Percentiles rank a stretch among this genome's conserved stretches.
Conservation (phyloP, 805 yeast genomes). For the Starmerella asiatica region DNA sequence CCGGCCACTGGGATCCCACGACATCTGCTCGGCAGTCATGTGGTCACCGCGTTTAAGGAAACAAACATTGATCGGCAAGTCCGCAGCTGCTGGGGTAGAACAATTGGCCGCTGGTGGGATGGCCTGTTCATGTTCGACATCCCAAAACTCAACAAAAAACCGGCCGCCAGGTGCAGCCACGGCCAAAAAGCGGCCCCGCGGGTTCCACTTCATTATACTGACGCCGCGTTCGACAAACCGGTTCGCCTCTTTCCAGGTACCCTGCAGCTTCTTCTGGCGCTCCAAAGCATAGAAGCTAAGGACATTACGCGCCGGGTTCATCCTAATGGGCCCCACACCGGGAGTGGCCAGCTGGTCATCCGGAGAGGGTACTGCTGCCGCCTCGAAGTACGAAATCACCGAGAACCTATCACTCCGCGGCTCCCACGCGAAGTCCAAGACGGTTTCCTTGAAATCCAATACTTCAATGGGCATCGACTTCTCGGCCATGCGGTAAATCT, state of each 20-base stretch:
- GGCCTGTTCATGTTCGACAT: constrained; percentile 51
- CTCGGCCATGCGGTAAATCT: constrained; percentile 76
- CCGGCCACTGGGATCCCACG: constrained; percentile 96
- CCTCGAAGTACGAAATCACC: constrained; percentile 48
- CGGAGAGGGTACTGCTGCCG: constrained; percentile 24
- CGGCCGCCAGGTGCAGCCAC: constrained; percentile 34
- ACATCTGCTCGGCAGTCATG: constrained; percentile 65
- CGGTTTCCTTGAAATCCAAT: constrained; percentile 81
- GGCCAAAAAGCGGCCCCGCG: constrained; percentile 76
- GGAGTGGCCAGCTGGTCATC: constrained; percentile 1
- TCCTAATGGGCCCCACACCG: constrained; percentile 1
- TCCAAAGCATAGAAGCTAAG: constrained; percentile 78
- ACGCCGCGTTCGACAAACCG: constrained; percentile 46
- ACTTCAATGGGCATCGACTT: constrained; percentile 90
- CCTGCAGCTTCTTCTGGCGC: constrained; percentile 36
- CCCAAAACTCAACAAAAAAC: constrained; percentile 67
- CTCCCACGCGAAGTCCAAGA: constrained; percentile 88
- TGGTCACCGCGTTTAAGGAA: constrained; percentile 50
- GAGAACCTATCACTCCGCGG: constrained; percentile 82
- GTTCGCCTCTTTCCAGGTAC: constrained; percentile 50
- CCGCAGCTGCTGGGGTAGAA: constrained; percentile 28
- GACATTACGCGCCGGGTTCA: constrained; percentile 32
- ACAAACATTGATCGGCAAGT: constrained; percentile 45
- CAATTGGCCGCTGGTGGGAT: constrained; percentile 14
- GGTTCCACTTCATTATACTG: constrained; percentile 75